Conservation (phyloP, 2,329 filamentous ascomycete genomes). For the Chaetomiaceae sp. region DNA sequence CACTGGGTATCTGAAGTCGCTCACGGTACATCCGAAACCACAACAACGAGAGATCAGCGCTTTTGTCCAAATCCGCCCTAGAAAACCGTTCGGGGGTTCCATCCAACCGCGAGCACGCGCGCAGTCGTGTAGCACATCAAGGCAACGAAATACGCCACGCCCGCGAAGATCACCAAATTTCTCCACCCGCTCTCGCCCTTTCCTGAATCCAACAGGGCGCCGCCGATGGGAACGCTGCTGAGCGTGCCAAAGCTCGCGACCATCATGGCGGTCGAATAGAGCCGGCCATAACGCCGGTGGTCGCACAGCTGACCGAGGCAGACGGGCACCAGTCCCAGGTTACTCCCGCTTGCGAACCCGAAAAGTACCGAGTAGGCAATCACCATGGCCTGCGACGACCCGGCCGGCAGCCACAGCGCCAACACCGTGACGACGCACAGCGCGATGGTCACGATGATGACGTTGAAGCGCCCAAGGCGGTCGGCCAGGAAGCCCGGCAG, state of each 20-base stretch:
- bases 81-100: slow-evolving; percentile 27
- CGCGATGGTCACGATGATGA: slow-evolving; percentile 62
- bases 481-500: slow-evolving; percentile 73
- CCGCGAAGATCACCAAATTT: slow-evolving; percentile 35
- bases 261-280: slow-evolving; percentile 71
- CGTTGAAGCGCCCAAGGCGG: slow-evolving; percentile 72
- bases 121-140: slow-evolving; percentile 30
- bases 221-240: slow-evolving; percentile 41
- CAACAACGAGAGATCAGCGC: no score
- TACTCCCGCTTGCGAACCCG: slow-evolving; percentile 73
- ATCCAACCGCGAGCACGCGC: slow-evolving; percentile 33
- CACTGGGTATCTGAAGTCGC: no score
- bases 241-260: slow-evolving; percentile 66
- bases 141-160: slow-evolving; percentile 30
- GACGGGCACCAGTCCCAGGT: slow-evolving; percentile 71
- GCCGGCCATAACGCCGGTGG: slow-evolving; percentile 58
- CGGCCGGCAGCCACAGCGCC: slow-evolving; percentile 64
- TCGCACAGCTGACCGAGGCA: slow-evolving; percentile 76
- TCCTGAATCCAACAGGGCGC: slow-evolving; percentile 31
- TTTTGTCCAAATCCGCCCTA: slow-evolving; percentile 8
- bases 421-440: slow-evolving; percentile 50
- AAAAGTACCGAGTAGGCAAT: slow-evolving; percentile 66
- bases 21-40: no score
- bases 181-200: slow-evolving; percentile 30
- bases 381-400: slow-evolving; percentile 48